Conservation (phyloP, 108 stramenopile species). For the Nitzschia sp. region DNA sequence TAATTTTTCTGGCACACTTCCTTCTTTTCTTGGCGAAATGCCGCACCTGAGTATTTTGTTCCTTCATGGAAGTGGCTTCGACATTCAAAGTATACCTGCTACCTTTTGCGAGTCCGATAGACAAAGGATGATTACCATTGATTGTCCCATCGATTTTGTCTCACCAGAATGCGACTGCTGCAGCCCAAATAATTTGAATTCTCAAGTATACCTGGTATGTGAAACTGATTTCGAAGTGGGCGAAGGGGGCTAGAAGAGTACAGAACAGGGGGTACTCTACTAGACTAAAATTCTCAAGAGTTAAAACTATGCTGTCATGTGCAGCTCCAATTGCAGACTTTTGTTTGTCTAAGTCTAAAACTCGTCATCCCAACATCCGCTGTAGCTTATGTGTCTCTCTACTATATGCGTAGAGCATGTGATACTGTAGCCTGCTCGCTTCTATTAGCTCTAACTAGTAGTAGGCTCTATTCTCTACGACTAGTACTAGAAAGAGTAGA, state of each 20-base stretch:
- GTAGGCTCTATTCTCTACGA: too few species aligned
- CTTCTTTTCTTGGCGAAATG: constrained; percentile 1
- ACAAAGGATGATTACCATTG: not conserved
- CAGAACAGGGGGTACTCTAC: not conserved
- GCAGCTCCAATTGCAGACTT: too few species aligned
- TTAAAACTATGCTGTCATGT: too few species aligned
- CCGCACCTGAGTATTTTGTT: not conserved
- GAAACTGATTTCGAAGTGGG: not conserved
- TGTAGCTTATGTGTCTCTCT: too few species aligned
- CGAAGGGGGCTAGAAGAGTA: not conserved
- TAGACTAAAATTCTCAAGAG: too few species aligned
- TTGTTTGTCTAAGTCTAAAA: too few species aligned
- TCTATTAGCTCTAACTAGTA: too few species aligned
- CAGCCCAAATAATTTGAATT: not conserved
- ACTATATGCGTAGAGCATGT: too few species aligned
- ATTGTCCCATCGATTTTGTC: not conserved
- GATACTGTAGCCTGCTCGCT: too few species aligned
- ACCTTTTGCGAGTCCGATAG: not conserved
- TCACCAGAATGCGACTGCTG: not conserved
- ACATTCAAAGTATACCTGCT: not conserved
- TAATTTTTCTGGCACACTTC: constrained; percentile 2
- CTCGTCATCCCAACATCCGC: too few species aligned
- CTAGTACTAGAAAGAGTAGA: too few species aligned
- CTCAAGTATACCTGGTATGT: not conserved
- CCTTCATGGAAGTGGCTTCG: constrained; percentile 3